Percentiles rank a stretch among this genome's conserved stretches.
These are phyloP conservation scores for Scytalidium lignicola DNA, from an alignment of 2,329 filamentous ascomycete species.

Conservation along the genomic window DNA sequence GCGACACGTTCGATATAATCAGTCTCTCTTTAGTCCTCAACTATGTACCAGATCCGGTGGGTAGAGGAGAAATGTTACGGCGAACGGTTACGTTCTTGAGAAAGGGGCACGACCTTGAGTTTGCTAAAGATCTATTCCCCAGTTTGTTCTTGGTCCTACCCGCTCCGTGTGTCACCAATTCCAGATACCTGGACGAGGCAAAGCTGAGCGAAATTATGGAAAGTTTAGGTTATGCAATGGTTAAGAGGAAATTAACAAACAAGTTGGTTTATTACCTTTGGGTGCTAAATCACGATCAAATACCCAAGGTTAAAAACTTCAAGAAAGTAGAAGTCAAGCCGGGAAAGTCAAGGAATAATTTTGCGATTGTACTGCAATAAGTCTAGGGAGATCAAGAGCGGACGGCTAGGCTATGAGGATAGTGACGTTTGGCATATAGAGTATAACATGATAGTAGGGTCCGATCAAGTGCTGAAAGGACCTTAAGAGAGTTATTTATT, in stretches of 20 bases:
- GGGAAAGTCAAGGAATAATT: constrained; percentile 80
- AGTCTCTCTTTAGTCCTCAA: constrained; percentile 91
- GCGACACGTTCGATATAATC: constrained; percentile 78
- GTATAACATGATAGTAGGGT: neutral
- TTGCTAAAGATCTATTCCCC: constrained; percentile 44
- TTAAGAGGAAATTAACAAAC: constrained; percentile 66
- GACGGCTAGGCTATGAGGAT: neutral
- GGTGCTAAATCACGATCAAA: constrained; percentile 35
- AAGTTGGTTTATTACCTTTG: constrained; percentile 92
- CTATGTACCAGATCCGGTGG: constrained; percentile 74
- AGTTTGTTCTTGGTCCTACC: constrained; percentile 86
- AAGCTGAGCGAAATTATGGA: constrained; percentile 69
- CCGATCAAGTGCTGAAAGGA: constrained; percentile 24
- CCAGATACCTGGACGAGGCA: constrained; percentile 75
- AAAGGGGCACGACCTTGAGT: constrained; percentile 17
- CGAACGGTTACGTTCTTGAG: constrained; percentile 68
- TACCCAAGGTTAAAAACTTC: constrained; percentile 36
- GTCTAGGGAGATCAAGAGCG: neutral
- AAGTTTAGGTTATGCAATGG: constrained; percentile 65
- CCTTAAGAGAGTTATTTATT: neutral
- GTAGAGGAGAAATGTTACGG: constrained; percentile 79
- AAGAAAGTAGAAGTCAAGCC: constrained; percentile 73
- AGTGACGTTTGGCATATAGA: neutral
- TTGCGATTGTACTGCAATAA: constrained; percentile 65
- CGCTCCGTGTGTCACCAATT: constrained; percentile 82